Conservation (phyloP, 208 protist species). For the Leptomonas seymouri region DNA sequence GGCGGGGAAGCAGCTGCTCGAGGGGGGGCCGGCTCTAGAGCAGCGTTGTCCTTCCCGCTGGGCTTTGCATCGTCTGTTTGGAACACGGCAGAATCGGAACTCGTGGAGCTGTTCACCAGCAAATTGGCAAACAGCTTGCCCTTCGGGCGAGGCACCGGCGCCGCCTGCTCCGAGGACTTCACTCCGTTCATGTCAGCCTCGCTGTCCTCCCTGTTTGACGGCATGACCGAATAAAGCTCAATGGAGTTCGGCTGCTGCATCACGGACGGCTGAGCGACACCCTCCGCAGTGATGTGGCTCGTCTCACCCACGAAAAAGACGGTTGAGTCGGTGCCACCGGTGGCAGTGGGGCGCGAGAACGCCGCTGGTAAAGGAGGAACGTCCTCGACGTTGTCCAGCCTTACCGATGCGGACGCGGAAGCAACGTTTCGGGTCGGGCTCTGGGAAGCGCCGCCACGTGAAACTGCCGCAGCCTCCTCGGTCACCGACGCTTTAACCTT, state of each 20-base stretch:
- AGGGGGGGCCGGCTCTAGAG: not conserved
- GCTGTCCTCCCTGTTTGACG: not conserved
- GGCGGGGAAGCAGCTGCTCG: not conserved
- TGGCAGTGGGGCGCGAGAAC: slow-evolving; percentile 7
- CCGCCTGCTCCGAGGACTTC: not conserved
- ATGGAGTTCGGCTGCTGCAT: slow-evolving; percentile 7
- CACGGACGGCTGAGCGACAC: not conserved
- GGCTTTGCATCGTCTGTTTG: slow-evolving; percentile 7
- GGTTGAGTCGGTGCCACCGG: slow-evolving; percentile 10
- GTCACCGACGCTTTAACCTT: not conserved
- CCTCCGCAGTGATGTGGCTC: not conserved
- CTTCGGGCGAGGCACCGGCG: not conserved
- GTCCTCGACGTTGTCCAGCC: slow-evolving; percentile 31
- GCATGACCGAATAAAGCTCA: not conserved
- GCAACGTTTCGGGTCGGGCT: not conserved
- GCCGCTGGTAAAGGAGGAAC: slow-evolving; percentile 21
- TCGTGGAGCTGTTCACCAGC: slow-evolving; percentile 13
- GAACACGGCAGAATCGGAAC: slow-evolving; percentile 24
- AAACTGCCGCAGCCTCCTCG: not conserved
- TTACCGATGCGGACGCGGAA: not conserved
- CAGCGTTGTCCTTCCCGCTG: slow-evolving; percentile 5
- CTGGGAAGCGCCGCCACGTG: too few species aligned
- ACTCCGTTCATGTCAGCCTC: not conserved
- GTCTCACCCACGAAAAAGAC: slow-evolving; percentile 4
- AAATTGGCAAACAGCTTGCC: slow-evolving; percentile 26